phyloP scores from a whole-genome alignment of 2,329 filamentous ascomycete species.

The Chaetomiaceae sp. region DNA sequence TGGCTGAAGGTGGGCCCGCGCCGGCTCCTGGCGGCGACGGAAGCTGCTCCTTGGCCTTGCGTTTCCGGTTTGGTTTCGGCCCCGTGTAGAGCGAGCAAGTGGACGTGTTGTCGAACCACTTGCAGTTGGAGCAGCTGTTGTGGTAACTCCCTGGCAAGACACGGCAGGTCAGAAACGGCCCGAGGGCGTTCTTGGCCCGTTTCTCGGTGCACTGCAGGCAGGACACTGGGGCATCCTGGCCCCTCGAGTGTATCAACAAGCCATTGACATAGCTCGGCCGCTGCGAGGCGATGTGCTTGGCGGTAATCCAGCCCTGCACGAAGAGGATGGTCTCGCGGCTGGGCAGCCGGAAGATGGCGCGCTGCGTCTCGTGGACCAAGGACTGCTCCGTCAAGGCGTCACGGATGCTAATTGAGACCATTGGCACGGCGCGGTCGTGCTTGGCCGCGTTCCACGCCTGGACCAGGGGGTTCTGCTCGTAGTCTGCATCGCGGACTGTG shows the following conservation, averaged over 20 bases:
- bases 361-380: conserved; percentile 27
- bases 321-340: conserved; percentile 28
- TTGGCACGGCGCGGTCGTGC: conserved; percentile 17
- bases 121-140: conserved; percentile 30
- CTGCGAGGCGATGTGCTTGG: conserved; percentile 28
- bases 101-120: conserved; percentile 30
- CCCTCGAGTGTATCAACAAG: conserved; percentile 29
- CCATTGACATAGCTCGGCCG: conserved; percentile 30
- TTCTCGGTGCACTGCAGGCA: conserved; percentile 25
- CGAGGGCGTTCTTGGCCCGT: conserved; percentile 26
- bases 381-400: conserved; percentile 23
- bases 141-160: conserved; percentile 25
- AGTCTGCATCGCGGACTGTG: conserved; percentile 27
- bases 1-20: neutral
- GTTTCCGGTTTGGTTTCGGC: conserved; percentile 28
- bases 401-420: conserved; percentile 23
- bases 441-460: conserved; percentile 27
- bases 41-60: conserved; percentile 25
- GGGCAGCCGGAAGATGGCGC: conserved; percentile 23
- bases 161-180: conserved; percentile 27
- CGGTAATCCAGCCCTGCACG: conserved; percentile 30
- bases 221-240: conserved; percentile 21
- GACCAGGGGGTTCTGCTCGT: conserved; percentile 24
- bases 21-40: neutral
- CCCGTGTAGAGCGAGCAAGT: conserved; percentile 28